phyloP scores from a whole-genome alignment of 768 basidiomycete genomes.

The Arthromyces matolae region DNA sequence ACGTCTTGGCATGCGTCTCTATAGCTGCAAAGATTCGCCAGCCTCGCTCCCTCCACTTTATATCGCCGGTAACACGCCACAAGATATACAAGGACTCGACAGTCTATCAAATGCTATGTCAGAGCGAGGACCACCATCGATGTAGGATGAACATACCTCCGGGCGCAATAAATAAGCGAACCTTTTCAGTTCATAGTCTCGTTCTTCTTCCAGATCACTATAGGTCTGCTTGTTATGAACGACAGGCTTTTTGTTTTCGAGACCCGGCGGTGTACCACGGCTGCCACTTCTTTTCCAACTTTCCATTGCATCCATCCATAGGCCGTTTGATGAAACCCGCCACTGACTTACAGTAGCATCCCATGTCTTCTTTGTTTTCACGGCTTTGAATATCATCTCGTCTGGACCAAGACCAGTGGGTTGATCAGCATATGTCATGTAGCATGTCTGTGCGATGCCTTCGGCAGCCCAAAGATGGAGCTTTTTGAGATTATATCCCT shows the following conservation, averaged over 20 bases:
- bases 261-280: conserved; percentile 49
- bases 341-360: conserved; percentile 15
- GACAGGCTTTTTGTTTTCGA: conserved; percentile 40
- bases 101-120: conserved; percentile 44
- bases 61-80: conserved; percentile 66
- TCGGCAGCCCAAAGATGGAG: conserved; percentile 74
- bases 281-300: conserved; percentile 46
- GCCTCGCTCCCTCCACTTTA: conserved; percentile 65
- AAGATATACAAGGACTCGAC: conserved; percentile 70
- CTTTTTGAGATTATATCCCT: conserved; percentile 51
- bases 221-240: conserved; percentile 25
- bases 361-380: conserved; percentile 16
- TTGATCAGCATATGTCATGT: conserved; percentile 67
- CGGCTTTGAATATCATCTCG: conserved; percentile 39
- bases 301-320: conserved; percentile 50
- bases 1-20: conserved; percentile 53
- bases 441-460: conserved; percentile 71
- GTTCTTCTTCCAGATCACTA: conserved; percentile 23
- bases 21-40: conserved; percentile 71
- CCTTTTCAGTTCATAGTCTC: conserved; percentile 53
- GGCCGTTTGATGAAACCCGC: conserved; percentile 18
- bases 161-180: conserved; percentile 59
- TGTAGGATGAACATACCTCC: conserved; percentile 58
- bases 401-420: conserved; percentile 69
- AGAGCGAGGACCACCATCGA: too few relatives aligned